Percentiles rank a stretch among this genome's conserved stretches.
These are phyloP conservation scores for Boletus eberwhitei DNA, from an alignment of 768 basidiomycete species.

Conservation along the genomic window DNA sequence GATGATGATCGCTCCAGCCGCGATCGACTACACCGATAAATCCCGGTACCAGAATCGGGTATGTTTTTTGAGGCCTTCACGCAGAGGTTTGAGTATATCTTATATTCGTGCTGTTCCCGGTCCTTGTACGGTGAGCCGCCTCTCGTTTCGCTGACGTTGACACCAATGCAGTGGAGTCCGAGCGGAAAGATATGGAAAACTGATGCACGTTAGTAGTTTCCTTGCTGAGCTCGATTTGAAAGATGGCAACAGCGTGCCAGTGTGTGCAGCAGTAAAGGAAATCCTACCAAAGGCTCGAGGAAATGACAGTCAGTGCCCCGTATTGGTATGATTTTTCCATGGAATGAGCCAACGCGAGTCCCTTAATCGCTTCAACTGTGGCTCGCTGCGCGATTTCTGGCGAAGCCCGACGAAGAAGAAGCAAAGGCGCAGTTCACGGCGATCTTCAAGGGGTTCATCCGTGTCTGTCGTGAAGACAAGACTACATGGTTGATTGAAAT, in stretches of 20 bases:
- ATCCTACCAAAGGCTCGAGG: slow-evolving; percentile 46
- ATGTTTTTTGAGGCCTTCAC: slow-evolving; percentile 17
- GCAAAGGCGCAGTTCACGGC: too few relatives aligned
- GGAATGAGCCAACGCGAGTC: slow-evolving; percentile 1
- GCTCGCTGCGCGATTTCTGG: too few relatives aligned
- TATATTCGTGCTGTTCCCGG: background rate
- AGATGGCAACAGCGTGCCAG: slow-evolving; percentile 34
- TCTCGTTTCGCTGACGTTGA: background rate
- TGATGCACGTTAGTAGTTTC: slow-evolving; percentile 7
- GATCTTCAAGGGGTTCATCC: too few relatives aligned
- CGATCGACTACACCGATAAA: slow-evolving; percentile 70
- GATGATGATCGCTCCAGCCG: slow-evolving; percentile 54
- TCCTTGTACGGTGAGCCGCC: slow-evolving; percentile 5
- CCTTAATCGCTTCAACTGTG: slow-evolving; percentile 3
- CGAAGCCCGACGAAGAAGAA: too few relatives aligned
- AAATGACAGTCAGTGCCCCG: slow-evolving; percentile 60
- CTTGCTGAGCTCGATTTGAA: background rate
- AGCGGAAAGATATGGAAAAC: slow-evolving; percentile 4
- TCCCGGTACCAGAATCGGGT: slow-evolving; percentile 57
- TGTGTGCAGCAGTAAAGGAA: slow-evolving; percentile 50
- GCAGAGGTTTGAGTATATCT: background rate
- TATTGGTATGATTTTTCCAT: slow-evolving; percentile 50
- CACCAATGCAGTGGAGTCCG: background rate
- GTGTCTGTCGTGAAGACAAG: too few relatives aligned
- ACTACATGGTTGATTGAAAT: too few relatives aligned